These are phyloP conservation scores for Schizosaccharomyces cryophilus DNA, from an alignment of 805 yeast genomes.

Conservation along the genomic window DNA sequence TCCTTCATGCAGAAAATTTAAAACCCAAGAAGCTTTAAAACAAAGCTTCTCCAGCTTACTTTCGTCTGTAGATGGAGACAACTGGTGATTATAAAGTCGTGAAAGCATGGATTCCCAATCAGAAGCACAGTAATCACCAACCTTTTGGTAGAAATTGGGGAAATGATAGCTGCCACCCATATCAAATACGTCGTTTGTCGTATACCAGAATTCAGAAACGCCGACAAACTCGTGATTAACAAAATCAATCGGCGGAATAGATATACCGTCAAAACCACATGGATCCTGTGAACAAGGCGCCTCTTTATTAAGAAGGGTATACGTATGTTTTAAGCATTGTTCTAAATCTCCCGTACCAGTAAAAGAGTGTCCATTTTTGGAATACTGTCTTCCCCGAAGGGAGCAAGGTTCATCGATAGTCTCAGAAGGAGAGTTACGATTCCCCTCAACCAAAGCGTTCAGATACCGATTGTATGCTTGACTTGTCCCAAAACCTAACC, in stretches of 20 bases:
- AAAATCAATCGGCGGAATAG: constrained; percentile 73
- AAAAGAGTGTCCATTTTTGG: constrained; percentile 14
- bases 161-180: constrained; percentile 77
- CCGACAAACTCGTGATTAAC: constrained; percentile 67
- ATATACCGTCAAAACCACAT: constrained; percentile 83
- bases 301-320: constrained; percentile 55
- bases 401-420: constrained; percentile 5
- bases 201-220: constrained; percentile 90
- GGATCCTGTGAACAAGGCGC: constrained; percentile 70
- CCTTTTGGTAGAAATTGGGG: constrained; percentile 36
- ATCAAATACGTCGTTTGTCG: constrained; percentile 58
- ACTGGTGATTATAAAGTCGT: constrained; percentile 29
- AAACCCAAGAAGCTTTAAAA: constrained; percentile 86
- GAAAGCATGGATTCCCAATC: constrained; percentile 36
- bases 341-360: constrained; percentile 61
- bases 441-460: constrained; percentile 2
- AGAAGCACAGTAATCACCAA: constrained; percentile 48
- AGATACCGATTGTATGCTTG: constrained; percentile 63
- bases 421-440: neutral
- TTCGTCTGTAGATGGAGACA: constrained; percentile 28
- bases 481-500: constrained; percentile 96
- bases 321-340: constrained; percentile 42
- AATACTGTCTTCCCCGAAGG: neutral
- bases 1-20: constrained; percentile 75
- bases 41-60: constrained; percentile 51